Evolutionary conservation across 345 rosid species (phyloP).

Genomic region (Citrus medica): DNA sequence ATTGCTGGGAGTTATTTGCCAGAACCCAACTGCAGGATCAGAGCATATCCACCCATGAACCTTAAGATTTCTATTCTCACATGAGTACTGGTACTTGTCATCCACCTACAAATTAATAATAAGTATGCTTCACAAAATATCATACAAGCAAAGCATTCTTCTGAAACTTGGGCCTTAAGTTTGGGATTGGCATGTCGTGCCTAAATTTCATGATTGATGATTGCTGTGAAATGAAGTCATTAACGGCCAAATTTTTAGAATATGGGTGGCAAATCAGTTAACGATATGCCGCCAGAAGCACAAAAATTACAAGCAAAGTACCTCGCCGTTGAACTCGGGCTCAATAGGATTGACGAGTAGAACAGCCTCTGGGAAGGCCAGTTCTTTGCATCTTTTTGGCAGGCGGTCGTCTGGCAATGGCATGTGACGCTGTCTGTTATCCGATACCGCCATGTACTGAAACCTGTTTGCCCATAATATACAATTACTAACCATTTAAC

Average conservation of each 20-base stretch:
- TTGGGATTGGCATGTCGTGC: no score
- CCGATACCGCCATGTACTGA: constrained; percentile 68
- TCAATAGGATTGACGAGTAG: constrained; percentile 73
- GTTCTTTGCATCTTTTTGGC: constrained; percentile 43
- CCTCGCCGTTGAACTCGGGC: constrained; percentile 80
- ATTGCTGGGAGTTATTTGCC: constrained; percentile 70
- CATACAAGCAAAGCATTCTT: background rate
- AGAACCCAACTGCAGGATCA: constrained; percentile 59
- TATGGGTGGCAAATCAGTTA: no score
- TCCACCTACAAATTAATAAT: constrained; percentile 47
- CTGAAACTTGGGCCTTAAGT: background rate
- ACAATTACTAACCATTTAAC: background rate
- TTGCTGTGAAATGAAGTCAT: background rate
- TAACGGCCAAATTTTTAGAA: no score
- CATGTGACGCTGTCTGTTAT: constrained; percentile 69
- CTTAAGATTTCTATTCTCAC: constrained; percentile 64
- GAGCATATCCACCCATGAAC: constrained; percentile 87
- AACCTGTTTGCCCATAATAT: constrained; percentile 41
- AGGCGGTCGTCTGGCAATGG: constrained; percentile 76
- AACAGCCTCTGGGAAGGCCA: constrained; percentile 81
- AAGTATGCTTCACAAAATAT: background rate
- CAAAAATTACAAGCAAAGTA: constrained; percentile 7
- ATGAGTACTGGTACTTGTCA: constrained; percentile 86
- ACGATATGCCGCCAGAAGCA: background rate
- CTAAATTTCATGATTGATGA: no score